Percentiles rank a stretch among this genome's conserved stretches.
phyloP scores from a whole-genome alignment of 768 basidiomycete species.

The Suillus hirtellus region DNA sequence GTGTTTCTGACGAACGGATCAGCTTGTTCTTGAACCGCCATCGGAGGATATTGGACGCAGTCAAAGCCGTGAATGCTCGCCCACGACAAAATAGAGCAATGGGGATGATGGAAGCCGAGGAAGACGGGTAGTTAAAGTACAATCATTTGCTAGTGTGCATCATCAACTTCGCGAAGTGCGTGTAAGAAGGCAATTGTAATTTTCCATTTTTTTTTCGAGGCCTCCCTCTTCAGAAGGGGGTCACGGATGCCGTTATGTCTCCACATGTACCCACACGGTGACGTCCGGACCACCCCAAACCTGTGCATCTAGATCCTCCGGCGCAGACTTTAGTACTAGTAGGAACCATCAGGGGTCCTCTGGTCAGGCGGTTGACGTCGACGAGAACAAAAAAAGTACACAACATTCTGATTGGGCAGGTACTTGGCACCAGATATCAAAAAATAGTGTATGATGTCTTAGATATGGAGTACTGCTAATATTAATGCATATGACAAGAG shows the following conservation, averaged over 20 bases:
- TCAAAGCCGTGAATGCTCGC: too few species aligned
- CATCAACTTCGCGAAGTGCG: not conserved
- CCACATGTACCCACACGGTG: too few species aligned
- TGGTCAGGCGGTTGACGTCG: not conserved
- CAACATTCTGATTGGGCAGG: not conserved
- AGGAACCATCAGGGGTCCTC: too few species aligned
- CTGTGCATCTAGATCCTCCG: too few species aligned
- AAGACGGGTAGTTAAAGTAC: too few species aligned
- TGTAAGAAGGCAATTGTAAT: not conserved
- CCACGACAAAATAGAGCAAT: too few species aligned
- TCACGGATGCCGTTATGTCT: not conserved
- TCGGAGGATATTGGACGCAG: too few species aligned
- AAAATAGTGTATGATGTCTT: conserved; percentile 4
- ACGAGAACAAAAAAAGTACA: not conserved
- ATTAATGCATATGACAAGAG: conserved; percentile 10
- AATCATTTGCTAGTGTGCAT: not conserved
- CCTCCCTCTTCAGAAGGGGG: not conserved
- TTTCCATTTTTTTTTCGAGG: not conserved
- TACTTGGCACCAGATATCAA: not conserved
- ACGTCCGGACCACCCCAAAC: too few species aligned
- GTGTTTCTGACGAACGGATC: too few species aligned
- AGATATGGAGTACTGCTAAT: not conserved
- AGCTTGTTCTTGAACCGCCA: too few species aligned
- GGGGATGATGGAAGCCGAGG: too few species aligned
- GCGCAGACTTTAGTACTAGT: too few species aligned